Conservation (phyloP, 805 yeast species). For the Saturnispora besseyi region DNA sequence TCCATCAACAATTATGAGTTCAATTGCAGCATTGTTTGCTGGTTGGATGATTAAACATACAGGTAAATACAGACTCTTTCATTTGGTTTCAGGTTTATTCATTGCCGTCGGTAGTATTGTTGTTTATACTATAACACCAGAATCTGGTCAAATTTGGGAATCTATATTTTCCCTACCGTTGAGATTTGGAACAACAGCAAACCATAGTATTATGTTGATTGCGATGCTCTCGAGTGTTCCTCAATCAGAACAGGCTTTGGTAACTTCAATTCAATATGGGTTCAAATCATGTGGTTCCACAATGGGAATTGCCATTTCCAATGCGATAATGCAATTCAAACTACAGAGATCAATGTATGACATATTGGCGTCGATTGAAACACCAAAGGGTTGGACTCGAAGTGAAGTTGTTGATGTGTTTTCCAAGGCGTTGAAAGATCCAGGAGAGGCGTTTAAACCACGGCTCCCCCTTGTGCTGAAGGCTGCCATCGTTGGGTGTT, state of each 20-base stretch:
- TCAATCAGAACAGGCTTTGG: constrained; percentile 60
- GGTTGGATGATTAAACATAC: constrained; percentile 60
- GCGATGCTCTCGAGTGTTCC: constrained; percentile 71
- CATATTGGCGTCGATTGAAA: not conserved
- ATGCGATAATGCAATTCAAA: constrained; percentile 34
- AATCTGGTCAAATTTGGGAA: constrained; percentile 27
- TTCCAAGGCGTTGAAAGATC: not conserved
- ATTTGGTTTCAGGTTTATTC: constrained; percentile 33
- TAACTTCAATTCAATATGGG: constrained; percentile 80
- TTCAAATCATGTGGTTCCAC: constrained; percentile 46
- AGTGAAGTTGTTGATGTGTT: not conserved
- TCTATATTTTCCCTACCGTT: constrained; percentile 38
- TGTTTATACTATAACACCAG: constrained; percentile 18
- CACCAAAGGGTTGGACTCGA: not conserved
- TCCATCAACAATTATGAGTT: constrained; percentile 56
- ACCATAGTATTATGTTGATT: constrained; percentile 60
- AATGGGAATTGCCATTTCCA: constrained; percentile 39
- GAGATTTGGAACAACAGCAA: constrained; percentile 57
- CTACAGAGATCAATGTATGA: not conserved
- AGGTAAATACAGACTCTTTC: constrained; percentile 49
- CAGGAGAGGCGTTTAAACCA: not conserved
- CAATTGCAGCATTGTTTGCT: constrained; percentile 54
- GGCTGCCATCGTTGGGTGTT: constrained; percentile 27
- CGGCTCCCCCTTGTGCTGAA: not conserved
- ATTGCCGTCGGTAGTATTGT: constrained; percentile 38